Base-by-base conservation (phyloP, 23 red algal genomes). In the Gracilaria vermiculophylla region DNA sequence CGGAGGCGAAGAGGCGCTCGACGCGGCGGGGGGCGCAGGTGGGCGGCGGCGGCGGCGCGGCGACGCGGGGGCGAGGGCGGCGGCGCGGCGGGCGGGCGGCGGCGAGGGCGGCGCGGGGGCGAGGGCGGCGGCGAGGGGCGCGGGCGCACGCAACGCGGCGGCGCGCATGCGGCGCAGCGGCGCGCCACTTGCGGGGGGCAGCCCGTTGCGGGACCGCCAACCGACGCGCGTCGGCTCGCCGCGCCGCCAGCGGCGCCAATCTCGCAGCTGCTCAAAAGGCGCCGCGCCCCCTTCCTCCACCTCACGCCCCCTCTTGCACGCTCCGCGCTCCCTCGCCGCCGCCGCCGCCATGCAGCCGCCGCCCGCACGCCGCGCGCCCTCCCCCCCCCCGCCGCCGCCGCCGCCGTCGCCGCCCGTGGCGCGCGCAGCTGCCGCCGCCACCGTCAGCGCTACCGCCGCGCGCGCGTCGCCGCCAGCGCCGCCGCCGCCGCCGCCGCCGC, bases 221-320 rank as follows among this genome's bases (percentile, higher is more conserved):
- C 55, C 55, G 55, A 60, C 55, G 23, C 23, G 55, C 55, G 5
- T 40, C 44, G 47, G 44, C 67, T 73, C 67, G 67, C 67, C 44
- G 37, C 67, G 44, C 37, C 67, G 44, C 67, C 44, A 73, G 24
- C n/a, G 7, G 67, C 67, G 25, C 67, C 67, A 73, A 73, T 73
- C 67, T 73, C 67, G 67, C 67, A 73, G 37, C 67, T 73, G 67
- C 67, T 73, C 67, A 73, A 73, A 47, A 47, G 7, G 67, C 67
- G 25, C 67, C 67, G n/a, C n/a, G n/a, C n/a, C n/a, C n/a, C n/a
- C n/a, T n/a, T n/a, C n/a, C n/a, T n/a, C n/a, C n/a, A n/a, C n/a
- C n/a, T n/a, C n/a, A n/a, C n/a, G n/a, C n/a, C n/a, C n/a, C n/a
- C n/a, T n/a, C n/a, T n/a, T n/a, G n/a, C n/a, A n/a, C n/a, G n/a